These are phyloP conservation scores for Naegleria lovaniensis DNA, from an alignment of 208 protist genomes.

Conservation along the genomic window DNA sequence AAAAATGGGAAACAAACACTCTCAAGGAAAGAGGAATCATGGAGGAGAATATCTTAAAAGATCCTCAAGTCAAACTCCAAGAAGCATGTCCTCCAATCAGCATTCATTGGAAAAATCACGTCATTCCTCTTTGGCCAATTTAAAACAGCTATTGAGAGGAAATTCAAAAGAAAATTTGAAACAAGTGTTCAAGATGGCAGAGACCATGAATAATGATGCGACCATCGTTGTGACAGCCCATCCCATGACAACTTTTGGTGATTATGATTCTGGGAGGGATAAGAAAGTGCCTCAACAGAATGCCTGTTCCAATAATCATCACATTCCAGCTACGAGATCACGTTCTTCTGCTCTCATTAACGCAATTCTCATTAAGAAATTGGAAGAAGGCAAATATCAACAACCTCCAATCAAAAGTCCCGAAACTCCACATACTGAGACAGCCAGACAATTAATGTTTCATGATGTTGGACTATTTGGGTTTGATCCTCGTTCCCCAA, in stretches of 20 bases:
- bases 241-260: not conserved
- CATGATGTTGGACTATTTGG: not conserved
- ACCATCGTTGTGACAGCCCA: not conserved
- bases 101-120: not conserved
- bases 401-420: not conserved
- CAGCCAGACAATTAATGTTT: not conserved
- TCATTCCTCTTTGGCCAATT: not conserved
- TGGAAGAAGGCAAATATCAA: not conserved
- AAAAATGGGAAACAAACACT: not conserved
- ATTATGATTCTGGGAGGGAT: not conserved
- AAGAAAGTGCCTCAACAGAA: not conserved
- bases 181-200: not conserved
- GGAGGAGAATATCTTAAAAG: too few species aligned
- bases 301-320: not conserved
- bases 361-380: not conserved
- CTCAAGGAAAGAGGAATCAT: not conserved
- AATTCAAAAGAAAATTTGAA: not conserved
- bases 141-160: not conserved
- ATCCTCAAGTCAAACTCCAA: too few species aligned
- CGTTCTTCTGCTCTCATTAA: not conserved
- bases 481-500: not conserved
- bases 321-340: too few species aligned
- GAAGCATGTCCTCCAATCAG: too few species aligned
- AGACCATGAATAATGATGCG: not conserved
- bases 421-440: not conserved